Percentiles rank a stretch among this genome's conserved stretches.
Evolutionary conservation across 345 rosid species (phyloP).

Genomic region (Isatis tinctoria): DNA sequence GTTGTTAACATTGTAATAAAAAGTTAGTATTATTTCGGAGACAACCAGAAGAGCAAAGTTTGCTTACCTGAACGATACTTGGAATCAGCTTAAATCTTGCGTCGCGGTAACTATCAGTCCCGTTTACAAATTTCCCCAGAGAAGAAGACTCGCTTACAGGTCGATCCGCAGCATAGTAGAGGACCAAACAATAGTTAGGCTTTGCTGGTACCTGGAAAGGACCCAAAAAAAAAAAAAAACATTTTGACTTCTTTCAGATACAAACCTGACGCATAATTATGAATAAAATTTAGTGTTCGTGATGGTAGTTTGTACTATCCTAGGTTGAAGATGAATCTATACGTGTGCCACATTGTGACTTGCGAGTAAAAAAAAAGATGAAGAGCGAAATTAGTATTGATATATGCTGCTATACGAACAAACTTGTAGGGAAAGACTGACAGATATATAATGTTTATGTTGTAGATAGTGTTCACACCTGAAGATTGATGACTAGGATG

Average conservation of each 20-base stretch:
- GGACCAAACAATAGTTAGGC: conserved; percentile 89
- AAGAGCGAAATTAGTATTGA: too few relatives aligned
- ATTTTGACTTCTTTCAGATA: background rate
- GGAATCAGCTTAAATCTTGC: conserved; percentile 92
- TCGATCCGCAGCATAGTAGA: conserved; percentile 84
- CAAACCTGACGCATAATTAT: background rate
- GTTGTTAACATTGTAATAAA: background rate
- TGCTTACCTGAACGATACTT: conserved; percentile 77
- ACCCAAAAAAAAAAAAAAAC: background rate
- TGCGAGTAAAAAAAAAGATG: background rate
- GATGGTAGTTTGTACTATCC: background rate
- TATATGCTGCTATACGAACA: too few relatives aligned
- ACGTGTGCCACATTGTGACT: background rate
- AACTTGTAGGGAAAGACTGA: background rate
- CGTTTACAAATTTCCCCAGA: conserved; percentile 78
- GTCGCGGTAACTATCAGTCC: conserved; percentile 78
- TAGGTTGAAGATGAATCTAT: background rate
- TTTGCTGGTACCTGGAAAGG: conserved; percentile 79
- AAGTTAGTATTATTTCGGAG: background rate
- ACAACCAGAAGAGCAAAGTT: conserved; percentile 10
- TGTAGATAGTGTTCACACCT: conserved; percentile 45
- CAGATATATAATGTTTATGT: background rate
- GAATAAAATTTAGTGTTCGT: background rate
- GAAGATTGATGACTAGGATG: conserved; percentile 78
- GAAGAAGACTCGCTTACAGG: conserved; percentile 70